Evolutionary conservation across 352 stramenopile genomes (phyloP).

Genomic region (Globisporangium middletonii): DNA sequence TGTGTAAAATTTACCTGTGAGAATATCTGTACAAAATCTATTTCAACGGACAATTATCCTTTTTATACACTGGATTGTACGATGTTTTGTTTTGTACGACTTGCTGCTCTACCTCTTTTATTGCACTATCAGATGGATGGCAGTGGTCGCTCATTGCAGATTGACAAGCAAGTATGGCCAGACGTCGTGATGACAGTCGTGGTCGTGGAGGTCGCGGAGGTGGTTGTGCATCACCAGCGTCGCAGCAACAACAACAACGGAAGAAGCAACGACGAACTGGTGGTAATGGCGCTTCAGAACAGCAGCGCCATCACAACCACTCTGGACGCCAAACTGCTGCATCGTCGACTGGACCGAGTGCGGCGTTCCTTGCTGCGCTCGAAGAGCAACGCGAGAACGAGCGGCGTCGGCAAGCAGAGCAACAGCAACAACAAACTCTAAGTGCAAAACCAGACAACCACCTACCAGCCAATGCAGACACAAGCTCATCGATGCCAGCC

Average conservation of each 20-base stretch:
- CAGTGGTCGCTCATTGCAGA: background rate
- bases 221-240: background rate
- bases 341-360: constrained; percentile 14
- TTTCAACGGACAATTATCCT: no score
- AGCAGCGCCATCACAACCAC: background rate
- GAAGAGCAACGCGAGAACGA: constrained; percentile 45
- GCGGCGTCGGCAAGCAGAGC: constrained; percentile 12
- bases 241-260: background rate
- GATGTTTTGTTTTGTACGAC: no score
- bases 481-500: background rate
- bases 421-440: constrained; percentile 1
- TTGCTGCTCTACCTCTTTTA: no score
- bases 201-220: background rate
- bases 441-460: background rate
- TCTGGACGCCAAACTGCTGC: background rate
- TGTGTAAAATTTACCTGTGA: no score
- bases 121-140: background rate
- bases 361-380: constrained; percentile 50
- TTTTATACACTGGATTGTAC: no score
- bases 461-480: background rate
- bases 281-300: no score
- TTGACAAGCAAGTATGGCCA: constrained; percentile 2
- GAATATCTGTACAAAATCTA: no score
- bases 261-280: background rate
- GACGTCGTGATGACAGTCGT: background rate